These are phyloP conservation scores for Aspergillus ibericus DNA, from an alignment of 2,329 filamentous ascomycete species.

Conservation along the genomic window DNA sequence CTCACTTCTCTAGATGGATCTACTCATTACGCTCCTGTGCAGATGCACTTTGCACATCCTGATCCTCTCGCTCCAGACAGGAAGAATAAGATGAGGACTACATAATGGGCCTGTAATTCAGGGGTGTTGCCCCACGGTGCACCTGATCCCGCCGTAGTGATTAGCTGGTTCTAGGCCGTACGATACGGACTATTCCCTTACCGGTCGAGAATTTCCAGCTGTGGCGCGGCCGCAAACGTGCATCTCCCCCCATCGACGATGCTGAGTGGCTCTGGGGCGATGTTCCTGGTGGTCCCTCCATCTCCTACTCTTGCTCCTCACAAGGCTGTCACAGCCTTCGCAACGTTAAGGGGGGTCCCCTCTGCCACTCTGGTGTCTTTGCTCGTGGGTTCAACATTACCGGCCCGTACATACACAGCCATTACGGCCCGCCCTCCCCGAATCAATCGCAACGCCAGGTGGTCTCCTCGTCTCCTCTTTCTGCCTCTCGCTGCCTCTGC, in stretches of 20 bases:
- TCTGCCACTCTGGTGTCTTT: no score
- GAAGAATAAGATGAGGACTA: neutral
- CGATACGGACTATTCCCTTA: constrained; percentile 6
- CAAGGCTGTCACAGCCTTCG: neutral
- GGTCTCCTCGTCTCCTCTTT: constrained; percentile 3
- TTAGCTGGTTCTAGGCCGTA: constrained; percentile 9
- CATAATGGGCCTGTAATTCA: constrained; percentile 4
- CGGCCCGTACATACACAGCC: neutral
- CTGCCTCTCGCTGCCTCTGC: neutral
- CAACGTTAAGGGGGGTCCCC: neutral
- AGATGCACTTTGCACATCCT: no score
- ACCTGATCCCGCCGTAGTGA: constrained; percentile 12
- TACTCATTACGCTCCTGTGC: no score
- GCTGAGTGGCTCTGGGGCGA: neutral
- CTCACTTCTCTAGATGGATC: no score
- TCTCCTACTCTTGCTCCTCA: neutral
- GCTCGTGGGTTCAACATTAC: no score
- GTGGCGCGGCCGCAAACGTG: constrained; percentile 18
- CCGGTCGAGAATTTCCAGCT: neutral
- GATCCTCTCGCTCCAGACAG: neutral
- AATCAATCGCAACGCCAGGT: constrained; percentile 7
- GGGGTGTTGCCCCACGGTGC: constrained; percentile 15
- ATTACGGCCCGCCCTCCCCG: constrained; percentile 1
- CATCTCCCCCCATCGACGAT: neutral
- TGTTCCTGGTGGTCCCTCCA: neutral